Evolutionary conservation across 108 stramenopile species (phyloP), one percentile per base, ranked within the genome.

Genomic region (Nannochloropsis salina): DNA sequence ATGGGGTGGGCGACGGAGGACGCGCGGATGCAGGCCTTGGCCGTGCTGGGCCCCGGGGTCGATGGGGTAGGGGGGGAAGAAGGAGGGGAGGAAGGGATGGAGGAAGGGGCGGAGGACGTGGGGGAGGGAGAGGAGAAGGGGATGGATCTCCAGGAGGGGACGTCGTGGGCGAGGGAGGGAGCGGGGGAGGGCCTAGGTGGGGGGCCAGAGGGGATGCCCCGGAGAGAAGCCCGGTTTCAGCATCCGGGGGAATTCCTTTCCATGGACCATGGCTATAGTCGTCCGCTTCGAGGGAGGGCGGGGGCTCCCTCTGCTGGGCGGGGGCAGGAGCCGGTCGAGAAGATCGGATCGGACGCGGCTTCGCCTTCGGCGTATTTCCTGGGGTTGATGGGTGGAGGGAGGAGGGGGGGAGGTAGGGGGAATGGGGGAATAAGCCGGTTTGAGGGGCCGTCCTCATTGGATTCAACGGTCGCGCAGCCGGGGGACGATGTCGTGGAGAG

Each of bases 381-480:
- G 31, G 31, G 31, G 31, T 31, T 31, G 31, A 31, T 31, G 31
- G 31, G 31, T 31, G 31, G 31, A 31, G 1, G 31, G 31, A 31
- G 31, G 31, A 31, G 31, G 31, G 31, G 31, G 31, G 31, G 1
- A 31, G 31, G 31, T 31, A 31, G 31, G 31, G 31, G 31, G 31
- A 1, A 31, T 1, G 31, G 31, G 1, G 31, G 31, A 31, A 31
- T 31, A 31, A 31, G 31, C 31, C 31, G 31, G n/a, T 74, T 74
- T n/a, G n/a, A 15, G 20, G 5, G 61, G 61, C 61, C 61, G n/a
- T 74, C 61, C 20, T 74, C 61, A 74, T 74, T 74, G 61, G 61
- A 74, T n/a, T 74, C 61, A n/a, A 74, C n/a, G 61, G 61, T 74
- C 2, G 61, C 61, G 15, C 61, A 74, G 61, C 61, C 61, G 61